These are phyloP conservation scores for Cucurbita moschata DNA, from an alignment of 306 rosid genomes.

Conservation along the genomic window DNA sequence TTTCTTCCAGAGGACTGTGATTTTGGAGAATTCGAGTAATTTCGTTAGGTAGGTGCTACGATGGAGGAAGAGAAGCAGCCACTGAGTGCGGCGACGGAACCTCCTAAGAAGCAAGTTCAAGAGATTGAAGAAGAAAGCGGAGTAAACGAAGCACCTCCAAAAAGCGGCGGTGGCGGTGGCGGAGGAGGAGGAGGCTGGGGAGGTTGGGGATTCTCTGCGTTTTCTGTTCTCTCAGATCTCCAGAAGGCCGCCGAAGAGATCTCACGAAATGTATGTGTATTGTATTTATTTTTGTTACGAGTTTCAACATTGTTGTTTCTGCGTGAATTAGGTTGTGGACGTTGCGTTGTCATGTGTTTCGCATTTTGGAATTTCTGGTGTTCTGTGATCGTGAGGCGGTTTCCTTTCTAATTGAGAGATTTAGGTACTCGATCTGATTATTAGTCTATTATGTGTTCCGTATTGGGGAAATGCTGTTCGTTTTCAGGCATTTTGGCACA, in stretches of 20 bases:
- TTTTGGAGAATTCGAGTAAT: neutral
- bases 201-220: conserved; percentile 72
- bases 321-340: neutral
- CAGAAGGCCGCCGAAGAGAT: conserved; percentile 91
- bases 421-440: neutral
- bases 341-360: neutral
- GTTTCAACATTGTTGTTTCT: neutral
- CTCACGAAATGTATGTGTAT: conserved; percentile 67
- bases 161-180: conserved; percentile 28
- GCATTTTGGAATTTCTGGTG: neutral
- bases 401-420: neutral
- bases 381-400: neutral
- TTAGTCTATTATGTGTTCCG: neutral
- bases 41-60: neutral
- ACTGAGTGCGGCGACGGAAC: conserved; percentile 26
- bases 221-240: conserved; percentile 66
- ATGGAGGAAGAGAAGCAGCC: conserved; percentile 56
- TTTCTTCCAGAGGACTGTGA: neutral
- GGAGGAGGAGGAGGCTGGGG: conserved; percentile 53
- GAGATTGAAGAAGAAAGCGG: conserved; percentile 3
- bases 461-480: neutral
- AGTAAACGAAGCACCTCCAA: conserved; percentile 4
- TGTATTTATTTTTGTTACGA: neutral
- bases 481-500: neutral
- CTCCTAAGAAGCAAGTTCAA: conserved; percentile 10